Conservation (phyloP, 2,329 filamentous ascomycete genomes). For the Fonsecaea multimorphosa region DNA sequence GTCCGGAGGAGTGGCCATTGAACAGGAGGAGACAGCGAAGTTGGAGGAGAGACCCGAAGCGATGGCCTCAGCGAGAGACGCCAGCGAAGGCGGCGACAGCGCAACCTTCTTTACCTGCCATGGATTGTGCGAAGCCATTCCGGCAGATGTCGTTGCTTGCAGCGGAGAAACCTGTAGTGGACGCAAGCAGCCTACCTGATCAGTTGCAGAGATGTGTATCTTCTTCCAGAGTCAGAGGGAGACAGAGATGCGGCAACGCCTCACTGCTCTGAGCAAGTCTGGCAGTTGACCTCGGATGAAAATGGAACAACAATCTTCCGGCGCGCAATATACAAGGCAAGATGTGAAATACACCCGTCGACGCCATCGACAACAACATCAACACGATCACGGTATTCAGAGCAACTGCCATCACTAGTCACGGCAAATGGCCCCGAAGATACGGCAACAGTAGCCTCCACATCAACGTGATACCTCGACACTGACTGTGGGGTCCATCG, state of each 20-base stretch:
- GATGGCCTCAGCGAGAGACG: constrained; percentile 17
- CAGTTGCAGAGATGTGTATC: neutral
- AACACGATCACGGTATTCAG: neutral
- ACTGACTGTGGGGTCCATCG: too few relatives aligned
- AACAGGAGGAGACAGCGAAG: constrained; percentile 22
- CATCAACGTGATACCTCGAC: too few relatives aligned
- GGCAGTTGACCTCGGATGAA: neutral
- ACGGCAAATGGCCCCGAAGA: too few relatives aligned
- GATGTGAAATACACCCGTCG: neutral
- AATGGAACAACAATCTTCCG: constrained; percentile 1
- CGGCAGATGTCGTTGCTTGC: neutral
- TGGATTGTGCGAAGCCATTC: neutral
- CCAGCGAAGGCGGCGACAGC: constrained; percentile 15
- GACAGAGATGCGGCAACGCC: neutral
- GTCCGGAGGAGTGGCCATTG: constrained; percentile 41
- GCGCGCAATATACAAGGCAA: neutral
- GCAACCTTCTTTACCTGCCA: constrained; percentile 20
- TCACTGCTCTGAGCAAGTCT: too few relatives aligned
- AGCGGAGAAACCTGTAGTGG: neutral
- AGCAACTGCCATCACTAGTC: neutral
- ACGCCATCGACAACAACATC: neutral
- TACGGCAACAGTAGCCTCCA: too few relatives aligned
- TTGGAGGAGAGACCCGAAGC: constrained; percentile 18
- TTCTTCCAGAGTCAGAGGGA: neutral
- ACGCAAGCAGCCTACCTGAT: neutral